Conservation (phyloP, 306 rosid genomes). For the Abrus pulchellus region DNA sequence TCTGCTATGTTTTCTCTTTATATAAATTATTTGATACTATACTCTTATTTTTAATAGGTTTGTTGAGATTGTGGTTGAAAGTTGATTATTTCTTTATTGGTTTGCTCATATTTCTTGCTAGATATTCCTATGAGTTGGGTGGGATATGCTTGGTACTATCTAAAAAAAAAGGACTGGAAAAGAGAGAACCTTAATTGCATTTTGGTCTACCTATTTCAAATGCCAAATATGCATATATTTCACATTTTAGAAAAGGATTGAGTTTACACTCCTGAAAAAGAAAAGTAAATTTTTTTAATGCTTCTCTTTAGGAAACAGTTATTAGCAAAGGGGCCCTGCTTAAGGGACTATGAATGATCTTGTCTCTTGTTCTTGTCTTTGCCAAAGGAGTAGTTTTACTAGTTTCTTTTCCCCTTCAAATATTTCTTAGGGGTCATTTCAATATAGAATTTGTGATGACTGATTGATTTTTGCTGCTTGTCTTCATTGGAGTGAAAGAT, state of each 20-base stretch:
- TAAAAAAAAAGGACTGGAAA: neutral
- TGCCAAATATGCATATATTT: conserved; percentile 16
- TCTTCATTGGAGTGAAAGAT: conserved; percentile 35
- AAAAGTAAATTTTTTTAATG: conserved; percentile 2
- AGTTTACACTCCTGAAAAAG: neutral
- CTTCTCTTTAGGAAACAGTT: conserved; percentile 28
- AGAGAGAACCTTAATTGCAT: conserved; percentile 17
- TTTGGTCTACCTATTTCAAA: conserved; percentile 26
- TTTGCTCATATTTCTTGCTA: neutral
- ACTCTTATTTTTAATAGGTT: neutral
- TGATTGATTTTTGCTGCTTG: conserved; percentile 10
- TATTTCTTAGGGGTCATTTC: neutral
- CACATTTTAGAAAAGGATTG: neutral
- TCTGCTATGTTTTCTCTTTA: conserved; percentile 34
- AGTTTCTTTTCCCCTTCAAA: neutral
- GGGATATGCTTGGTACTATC: neutral
- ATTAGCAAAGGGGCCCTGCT: conserved; percentile 8
- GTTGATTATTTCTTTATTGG: neutral
- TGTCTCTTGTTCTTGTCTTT: conserved; percentile 3
- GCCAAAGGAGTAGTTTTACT: neutral
- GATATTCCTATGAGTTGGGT: neutral
- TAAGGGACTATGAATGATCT: neutral
- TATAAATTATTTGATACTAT: conserved; percentile 14
- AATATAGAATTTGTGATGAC: neutral
- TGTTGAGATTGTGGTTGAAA: conserved; percentile 23